Base-by-base conservation (phyloP, 768 basidiomycete species). In the Xerocomus brunneocitrinus region DNA sequence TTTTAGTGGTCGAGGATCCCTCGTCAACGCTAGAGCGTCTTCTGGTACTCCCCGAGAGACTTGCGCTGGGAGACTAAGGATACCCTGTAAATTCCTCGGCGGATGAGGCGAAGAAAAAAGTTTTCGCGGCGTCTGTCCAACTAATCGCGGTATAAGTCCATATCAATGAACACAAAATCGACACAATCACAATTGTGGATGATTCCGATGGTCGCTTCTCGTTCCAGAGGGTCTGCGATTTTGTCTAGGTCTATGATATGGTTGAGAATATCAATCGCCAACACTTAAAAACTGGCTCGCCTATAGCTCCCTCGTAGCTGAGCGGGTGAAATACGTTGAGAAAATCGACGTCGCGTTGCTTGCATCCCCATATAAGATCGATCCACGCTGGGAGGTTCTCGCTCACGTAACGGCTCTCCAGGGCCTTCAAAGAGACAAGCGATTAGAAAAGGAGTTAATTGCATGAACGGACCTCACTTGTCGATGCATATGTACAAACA, bases 251-350 rank as follows among this genome's bases (percentile, higher is more conserved):
- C 94, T 89, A 35, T 47, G 25, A 42, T 27, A 12, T 24, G 24
- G 24, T 42, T 50, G 25, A 52, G 53, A 34, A 31, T 16, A 7
- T 1, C n/a, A n/a, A 38, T 34, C 25, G 5, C 8, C 13, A 2
- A 43, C 8, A 27, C 1, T 34, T 14, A 28, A 4, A 25, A 34
- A 45, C 13, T 13, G 16, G 50, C 73, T 19, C 53, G 84, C 89
- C 86, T 56, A 95, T 88, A 0, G 90, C 86, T 4, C 93, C 92
- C 61, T 94, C 92, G 62, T 97, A 97, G 14, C 91, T 95, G 34
- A 97, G 72, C 0, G 94, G 95, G 68, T 97, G 94, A 73, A 91
- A 97, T 7, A 86, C 88, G 60, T 97, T 98, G 54, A 86, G 70
- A 0, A 87, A 81, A 7, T 79, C 80, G 0, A 81, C 74, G 62